These are phyloP conservation scores for Cymbidium sinense DNA, from an alignment of 106 monocot genomes.

Conservation along the genomic window DNA sequence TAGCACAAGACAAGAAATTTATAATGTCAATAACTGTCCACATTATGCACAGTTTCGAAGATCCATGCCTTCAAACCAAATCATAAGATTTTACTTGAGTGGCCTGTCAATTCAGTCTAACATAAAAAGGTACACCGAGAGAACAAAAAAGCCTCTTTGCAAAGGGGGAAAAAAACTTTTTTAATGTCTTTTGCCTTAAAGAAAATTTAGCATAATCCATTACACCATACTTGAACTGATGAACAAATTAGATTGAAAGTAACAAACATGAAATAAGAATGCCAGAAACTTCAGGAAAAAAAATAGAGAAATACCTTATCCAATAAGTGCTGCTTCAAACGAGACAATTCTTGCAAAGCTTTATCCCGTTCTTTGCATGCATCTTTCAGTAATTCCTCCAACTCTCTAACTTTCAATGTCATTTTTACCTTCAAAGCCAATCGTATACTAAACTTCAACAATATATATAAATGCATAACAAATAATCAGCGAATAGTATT, in stretches of 20 bases:
- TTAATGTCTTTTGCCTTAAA: background rate
- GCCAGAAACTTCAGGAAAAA: background rate
- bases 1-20: background rate
- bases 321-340: slow-evolving; percentile 86
- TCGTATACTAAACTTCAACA: background rate
- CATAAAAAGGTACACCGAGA: background rate
- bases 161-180: background rate
- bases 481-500: background rate
- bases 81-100: background rate
- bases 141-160: background rate
- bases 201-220: background rate
- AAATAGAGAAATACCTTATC: slow-evolving; percentile 57
- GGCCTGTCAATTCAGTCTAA: background rate
- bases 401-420: slow-evolving; percentile 24
- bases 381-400: slow-evolving; percentile 51
- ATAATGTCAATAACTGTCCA: background rate
- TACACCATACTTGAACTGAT: background rate
- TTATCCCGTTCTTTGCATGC: slow-evolving; percentile 69
- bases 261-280: slow-evolving; percentile 8
- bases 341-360: slow-evolving; percentile 62
- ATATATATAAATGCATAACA: background rate
- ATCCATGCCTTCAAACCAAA: background rate
- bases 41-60: no score
- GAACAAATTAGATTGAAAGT: background rate
- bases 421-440: slow-evolving; percentile 35